Conservation (phyloP, 2,329 filamentous ascomycete genomes). For the Aspergillus chevalieri region DNA sequence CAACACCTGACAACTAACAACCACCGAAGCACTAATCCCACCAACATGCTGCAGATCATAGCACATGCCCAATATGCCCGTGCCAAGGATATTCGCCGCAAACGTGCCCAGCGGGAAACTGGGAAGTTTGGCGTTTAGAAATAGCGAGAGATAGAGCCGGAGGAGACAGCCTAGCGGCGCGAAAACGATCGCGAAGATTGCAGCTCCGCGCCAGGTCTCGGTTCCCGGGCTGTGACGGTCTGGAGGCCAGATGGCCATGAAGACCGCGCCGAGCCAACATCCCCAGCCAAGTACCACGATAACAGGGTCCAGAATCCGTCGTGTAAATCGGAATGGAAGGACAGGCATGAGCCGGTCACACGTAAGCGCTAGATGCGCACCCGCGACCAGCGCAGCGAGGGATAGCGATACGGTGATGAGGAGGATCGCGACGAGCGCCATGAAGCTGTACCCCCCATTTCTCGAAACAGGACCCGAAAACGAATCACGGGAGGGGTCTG, state of each 20-base stretch:
- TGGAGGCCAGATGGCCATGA: conserved; percentile 67
- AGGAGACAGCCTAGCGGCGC: conserved; percentile 71
- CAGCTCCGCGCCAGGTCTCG: conserved; percentile 68
- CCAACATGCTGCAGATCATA: conserved; percentile 69
- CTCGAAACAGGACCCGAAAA: conserved; percentile 38
- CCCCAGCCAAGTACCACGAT: conserved; percentile 62
- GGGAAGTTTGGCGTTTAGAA: conserved; percentile 61
- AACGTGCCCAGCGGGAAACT: conserved; percentile 85
- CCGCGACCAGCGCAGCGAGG: conserved; percentile 62
- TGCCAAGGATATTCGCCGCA: conserved; percentile 70
- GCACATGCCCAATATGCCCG: conserved; percentile 65
- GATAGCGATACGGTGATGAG: conserved; percentile 66
- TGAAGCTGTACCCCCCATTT: conserved; percentile 72
- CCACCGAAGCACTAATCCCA: conserved; percentile 39
- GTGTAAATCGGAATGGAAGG: conserved; percentile 52
- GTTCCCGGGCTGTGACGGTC: conserved; percentile 34
- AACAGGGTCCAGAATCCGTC: conserved; percentile 58
- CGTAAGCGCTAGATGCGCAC: conserved; percentile 66
- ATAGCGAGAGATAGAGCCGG: conserved; percentile 65
- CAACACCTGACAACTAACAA: conserved; percentile 60
- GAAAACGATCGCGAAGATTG: conserved; percentile 72
- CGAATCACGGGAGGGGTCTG: conserved; percentile 43
- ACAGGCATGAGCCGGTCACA: conserved; percentile 55
- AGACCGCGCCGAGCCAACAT: conserved; percentile 69
- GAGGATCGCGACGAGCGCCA: conserved; percentile 71